A percentile compares a stretch with the other conserved stretches of the same genome.
Evolutionary conservation across 2,329 filamentous ascomycete species (phyloP).

Genomic region (Monascus ruber): DNA sequence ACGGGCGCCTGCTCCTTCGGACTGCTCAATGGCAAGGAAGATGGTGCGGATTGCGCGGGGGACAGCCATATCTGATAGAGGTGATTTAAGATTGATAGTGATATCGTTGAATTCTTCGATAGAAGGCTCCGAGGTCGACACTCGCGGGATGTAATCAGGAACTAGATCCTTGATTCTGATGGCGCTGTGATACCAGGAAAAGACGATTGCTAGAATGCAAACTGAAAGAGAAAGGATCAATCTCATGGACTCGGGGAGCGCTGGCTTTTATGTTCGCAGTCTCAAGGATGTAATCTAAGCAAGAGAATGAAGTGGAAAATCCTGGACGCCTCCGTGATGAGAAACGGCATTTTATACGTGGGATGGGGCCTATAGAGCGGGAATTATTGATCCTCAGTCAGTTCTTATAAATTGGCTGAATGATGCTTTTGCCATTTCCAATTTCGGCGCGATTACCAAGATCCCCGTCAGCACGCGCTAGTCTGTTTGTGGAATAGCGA

Average conservation of each 20-base stretch:
- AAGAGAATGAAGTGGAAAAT: constrained; percentile 14
- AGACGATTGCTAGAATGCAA: constrained; percentile 24
- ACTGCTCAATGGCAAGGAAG: constrained; percentile 73
- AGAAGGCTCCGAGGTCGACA: constrained; percentile 8
- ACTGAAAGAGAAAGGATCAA: constrained; percentile 25
- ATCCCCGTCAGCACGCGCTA: constrained; percentile 15
- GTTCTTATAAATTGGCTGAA: not conserved
- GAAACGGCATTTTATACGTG: not conserved
- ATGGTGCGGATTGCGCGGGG: constrained; percentile 69
- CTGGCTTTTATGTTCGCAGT: no score
- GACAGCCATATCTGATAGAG: constrained; percentile 48
- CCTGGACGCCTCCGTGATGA: constrained; percentile 1
- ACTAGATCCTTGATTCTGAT: constrained; percentile 10
- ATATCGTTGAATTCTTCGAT: constrained; percentile 4
- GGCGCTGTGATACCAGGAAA: constrained; percentile 12
- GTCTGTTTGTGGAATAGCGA: not conserved
- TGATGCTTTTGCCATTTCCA: not conserved
- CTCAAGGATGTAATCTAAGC: not conserved
- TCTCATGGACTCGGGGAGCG: constrained; percentile 18
- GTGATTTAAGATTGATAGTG: constrained; percentile 9
- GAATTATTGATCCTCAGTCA: not conserved
- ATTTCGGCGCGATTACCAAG: constrained; percentile 12
- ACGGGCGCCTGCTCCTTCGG: constrained; percentile 76
- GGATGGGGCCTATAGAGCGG: no score
- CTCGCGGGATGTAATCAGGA: constrained; percentile 8